Evolutionary conservation across 2,329 filamentous ascomycete species (phyloP).

Genomic region (Anthostomella pinea): DNA sequence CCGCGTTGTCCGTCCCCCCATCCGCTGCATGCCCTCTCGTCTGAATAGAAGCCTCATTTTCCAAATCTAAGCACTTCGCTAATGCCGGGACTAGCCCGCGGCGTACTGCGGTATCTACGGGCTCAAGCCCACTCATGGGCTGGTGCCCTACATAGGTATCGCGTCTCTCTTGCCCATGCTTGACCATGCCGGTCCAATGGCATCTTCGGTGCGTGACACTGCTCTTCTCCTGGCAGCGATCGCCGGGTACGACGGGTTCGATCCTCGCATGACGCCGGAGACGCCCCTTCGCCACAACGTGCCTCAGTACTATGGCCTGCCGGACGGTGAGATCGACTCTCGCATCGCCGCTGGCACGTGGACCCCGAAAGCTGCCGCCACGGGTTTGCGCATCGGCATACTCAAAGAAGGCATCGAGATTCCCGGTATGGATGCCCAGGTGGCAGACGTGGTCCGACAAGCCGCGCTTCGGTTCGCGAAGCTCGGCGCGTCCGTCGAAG

Average conservation of each 20-base stretch:
- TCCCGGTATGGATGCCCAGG: constrained; percentile 35
- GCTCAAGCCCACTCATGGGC: constrained; percentile 48
- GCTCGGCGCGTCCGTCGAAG: constrained; percentile 42
- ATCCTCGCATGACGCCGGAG: constrained; percentile 39
- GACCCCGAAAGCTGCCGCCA: constrained; percentile 29
- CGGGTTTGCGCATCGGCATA: constrained; percentile 43
- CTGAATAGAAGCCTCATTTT: too few species aligned
- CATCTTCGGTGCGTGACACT: constrained; percentile 38
- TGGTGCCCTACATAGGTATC: constrained; percentile 51
- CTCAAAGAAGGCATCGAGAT: constrained; percentile 42
- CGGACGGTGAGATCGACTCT: constrained; percentile 22
- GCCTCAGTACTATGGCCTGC: constrained; percentile 29
- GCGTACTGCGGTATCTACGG: constrained; percentile 41
- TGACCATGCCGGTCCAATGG: constrained; percentile 48
- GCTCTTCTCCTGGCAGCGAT: constrained; percentile 44
- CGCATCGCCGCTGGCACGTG: constrained; percentile 18
- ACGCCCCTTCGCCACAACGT: constrained; percentile 34
- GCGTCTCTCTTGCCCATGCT: constrained; percentile 47
- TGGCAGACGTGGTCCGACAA: constrained; percentile 34
- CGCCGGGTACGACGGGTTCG: constrained; percentile 48
- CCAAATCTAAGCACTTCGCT: too few species aligned
- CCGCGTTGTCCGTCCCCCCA: constrained; percentile 22
- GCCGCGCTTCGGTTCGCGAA: constrained; percentile 37
- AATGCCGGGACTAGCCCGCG: too few species aligned
- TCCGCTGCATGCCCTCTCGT: too few species aligned